Evolutionary conservation across 768 basidiomycete species (phyloP).

Genomic region (Boletus rufocinnamomeus): DNA sequence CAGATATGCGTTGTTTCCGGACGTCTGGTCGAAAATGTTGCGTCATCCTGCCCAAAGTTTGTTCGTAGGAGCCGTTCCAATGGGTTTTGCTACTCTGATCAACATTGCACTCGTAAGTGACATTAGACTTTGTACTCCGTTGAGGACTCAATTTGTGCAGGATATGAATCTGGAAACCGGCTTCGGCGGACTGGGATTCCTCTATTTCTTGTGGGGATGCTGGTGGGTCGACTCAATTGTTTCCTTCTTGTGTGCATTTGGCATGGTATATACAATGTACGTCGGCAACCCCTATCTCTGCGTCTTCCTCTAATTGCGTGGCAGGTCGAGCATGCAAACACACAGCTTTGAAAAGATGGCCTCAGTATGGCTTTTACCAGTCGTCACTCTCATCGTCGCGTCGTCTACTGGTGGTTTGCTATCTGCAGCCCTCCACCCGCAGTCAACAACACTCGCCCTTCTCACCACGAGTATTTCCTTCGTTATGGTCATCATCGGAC

Average conservation of each 20-base stretch:
- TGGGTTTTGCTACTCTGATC: conserved; percentile 48
- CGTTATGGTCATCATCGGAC: conserved; percentile 46
- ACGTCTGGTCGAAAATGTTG: conserved; percentile 48
- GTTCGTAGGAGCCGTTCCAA: conserved; percentile 46
- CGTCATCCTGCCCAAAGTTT: conserved; percentile 47
- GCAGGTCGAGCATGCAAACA: conserved; percentile 46
- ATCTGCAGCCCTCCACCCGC: conserved; percentile 38
- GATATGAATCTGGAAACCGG: conserved; percentile 39
- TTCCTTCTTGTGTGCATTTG: conserved; percentile 47
- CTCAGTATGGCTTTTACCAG: conserved; percentile 52
- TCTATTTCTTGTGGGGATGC: conserved; percentile 47
- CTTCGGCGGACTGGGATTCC: conserved; percentile 38
- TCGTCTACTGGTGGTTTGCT: conserved; percentile 52
- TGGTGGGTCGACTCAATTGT: conserved; percentile 52
- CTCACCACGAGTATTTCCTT: conserved; percentile 47
- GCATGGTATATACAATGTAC: conserved; percentile 52
- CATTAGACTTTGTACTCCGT: background rate
- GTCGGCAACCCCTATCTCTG: background rate
- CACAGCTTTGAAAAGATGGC: conserved; percentile 44
- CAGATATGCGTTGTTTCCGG: conserved; percentile 44
- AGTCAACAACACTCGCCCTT: conserved; percentile 40
- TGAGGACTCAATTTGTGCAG: conserved; percentile 8
- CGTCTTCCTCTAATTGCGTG: conserved; percentile 2
- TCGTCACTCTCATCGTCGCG: conserved; percentile 55
- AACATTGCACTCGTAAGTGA: conserved; percentile 40